Percentiles rank a stretch among this genome's conserved stretches.
Evolutionary conservation across 2,329 filamentous ascomycete species (phyloP).

Genomic region (Lachnellula occidentalis): DNA sequence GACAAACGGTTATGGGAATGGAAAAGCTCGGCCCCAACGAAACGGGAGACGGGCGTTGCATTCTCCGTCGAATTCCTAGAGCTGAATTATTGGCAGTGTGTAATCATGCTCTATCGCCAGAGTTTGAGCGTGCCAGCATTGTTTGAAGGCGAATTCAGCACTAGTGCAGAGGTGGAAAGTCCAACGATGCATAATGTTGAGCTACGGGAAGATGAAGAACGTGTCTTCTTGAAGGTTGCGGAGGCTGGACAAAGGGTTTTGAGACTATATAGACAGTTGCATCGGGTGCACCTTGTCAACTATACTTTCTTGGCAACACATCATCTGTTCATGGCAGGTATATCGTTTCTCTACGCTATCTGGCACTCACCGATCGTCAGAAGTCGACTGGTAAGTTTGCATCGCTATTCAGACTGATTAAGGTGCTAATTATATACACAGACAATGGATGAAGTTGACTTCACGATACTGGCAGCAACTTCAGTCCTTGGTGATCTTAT

Average conservation of each 20-base stretch:
- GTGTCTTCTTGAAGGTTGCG: conserved; percentile 89
- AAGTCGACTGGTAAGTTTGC: conserved; percentile 66
- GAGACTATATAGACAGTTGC: conserved; percentile 83
- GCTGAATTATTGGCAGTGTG: conserved; percentile 95
- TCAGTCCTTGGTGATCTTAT: conserved; percentile 89
- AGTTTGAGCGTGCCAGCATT: conserved; percentile 80
- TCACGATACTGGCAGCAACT: conserved; percentile 87
- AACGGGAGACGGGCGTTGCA: conserved; percentile 74
- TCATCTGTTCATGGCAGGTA: conserved; percentile 94
- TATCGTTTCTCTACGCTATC: conserved; percentile 93
- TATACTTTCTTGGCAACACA: conserved; percentile 95
- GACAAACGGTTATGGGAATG: conserved; percentile 78
- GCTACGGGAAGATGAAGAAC: conserved; percentile 74
- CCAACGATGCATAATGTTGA: conserved; percentile 59
- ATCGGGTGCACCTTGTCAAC: conserved; percentile 83
- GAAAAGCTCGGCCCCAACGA: conserved; percentile 76
- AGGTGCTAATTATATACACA: conserved; percentile 31
- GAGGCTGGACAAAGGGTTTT: conserved; percentile 92
- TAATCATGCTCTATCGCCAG: conserved; percentile 93
- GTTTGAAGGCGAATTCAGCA: conserved; percentile 72
- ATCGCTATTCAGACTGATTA: neutral
- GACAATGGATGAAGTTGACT: conserved; percentile 95
- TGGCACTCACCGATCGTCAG: conserved; percentile 92
- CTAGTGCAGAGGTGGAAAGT: conserved; percentile 58
- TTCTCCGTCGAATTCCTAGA: conserved; percentile 89